Percentiles rank a stretch among this genome's conserved stretches.
phyloP scores from a whole-genome alignment of 495 filamentous ascomycete species.

The Peziza echinospora region DNA sequence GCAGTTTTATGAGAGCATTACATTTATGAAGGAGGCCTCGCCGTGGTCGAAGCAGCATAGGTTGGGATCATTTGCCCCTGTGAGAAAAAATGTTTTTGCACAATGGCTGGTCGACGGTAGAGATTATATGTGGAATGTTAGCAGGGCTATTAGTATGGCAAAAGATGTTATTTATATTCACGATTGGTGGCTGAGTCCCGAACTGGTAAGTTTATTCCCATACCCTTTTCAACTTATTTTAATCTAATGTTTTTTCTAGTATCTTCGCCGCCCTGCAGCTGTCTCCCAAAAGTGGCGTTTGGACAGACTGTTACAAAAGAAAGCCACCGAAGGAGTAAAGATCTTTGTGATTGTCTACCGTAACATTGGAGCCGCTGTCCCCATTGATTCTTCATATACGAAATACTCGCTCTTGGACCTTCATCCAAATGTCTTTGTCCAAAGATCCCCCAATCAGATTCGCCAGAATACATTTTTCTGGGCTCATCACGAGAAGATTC shows the following conservation, averaged over 20 bases:
- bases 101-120: conserved; percentile 94
- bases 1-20: conserved; percentile 85
- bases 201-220: conserved; percentile 29
- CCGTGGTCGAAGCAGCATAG: conserved; percentile 65
- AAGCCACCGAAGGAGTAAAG: conserved; percentile 89
- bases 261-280: conserved; percentile 82
- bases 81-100: conserved; percentile 66
- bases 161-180: conserved; percentile 98
- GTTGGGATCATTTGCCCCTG: conserved; percentile 84
- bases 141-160: conserved; percentile 88
- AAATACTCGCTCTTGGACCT: conserved; percentile 94
- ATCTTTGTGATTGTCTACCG: conserved; percentile 96
- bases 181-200: conserved; percentile 96
- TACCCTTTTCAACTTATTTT: background rate
- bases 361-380: conserved; percentile 92
- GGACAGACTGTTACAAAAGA: conserved; percentile 80
- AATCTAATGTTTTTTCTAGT: conserved; percentile 22
- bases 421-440: conserved; percentile 88
- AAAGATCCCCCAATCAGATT: conserved; percentile 89
- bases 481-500: conserved; percentile 95
- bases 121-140: conserved; percentile 99
- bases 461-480: conserved; percentile 99
- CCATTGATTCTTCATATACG: conserved; percentile 96
- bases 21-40: conserved; percentile 58
- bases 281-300: conserved; percentile 98